Evolutionary conservation across 352 stramenopile species (phyloP), one percentile per base, ranked within the genome.

Genomic region (Globisporangium cylindrosporum): DNA sequence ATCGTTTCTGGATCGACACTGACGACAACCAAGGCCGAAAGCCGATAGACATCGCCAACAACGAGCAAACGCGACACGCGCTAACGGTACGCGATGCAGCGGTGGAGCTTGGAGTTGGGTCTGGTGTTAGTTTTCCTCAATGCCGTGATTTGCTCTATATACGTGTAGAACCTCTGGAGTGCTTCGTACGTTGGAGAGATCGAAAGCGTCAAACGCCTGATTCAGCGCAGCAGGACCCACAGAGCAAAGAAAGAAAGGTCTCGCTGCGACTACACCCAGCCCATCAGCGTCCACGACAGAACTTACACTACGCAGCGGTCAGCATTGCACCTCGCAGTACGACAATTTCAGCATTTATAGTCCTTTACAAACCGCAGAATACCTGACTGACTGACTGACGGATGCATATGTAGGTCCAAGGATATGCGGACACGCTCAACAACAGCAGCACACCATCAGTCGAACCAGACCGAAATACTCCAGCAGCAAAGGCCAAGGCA

Each of bases 241-340:
- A 46, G 48, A 6, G 29, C 10, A 46, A 34, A 34, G 22, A 22
- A 15, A 46, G 12, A 63, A 25, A 41, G 48, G 15, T 15, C 32
- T 22, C 10, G 38, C 0, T 12, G 60, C 25, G 20, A 59, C 32
- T 51, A 3, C 3, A 43, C 20, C 14, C 8, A 55, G 20, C 70
- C 72, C 4, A 64, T 77, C 7, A 69, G 41, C 3, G 67, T 74
- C 3, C 46, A 73, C 12, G 75, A 80, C 32, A 76, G 38, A 70
- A 89, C 80, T 7, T 22, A 53, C 9, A 57, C 75, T 59, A 68
- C 72, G 14, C 25, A 71, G 14, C 72, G 82, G 25, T 90, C 77
- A 0, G 74, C 74, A 24, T 73, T 92, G 15, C 84, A 90, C 62
- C 15, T 92, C 7, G 64, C 65, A 51, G 83, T 91, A 32, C 2